Base-by-base conservation (phyloP, 495 filamentous ascomycete genomes). In the Glonium stellatum region DNA sequence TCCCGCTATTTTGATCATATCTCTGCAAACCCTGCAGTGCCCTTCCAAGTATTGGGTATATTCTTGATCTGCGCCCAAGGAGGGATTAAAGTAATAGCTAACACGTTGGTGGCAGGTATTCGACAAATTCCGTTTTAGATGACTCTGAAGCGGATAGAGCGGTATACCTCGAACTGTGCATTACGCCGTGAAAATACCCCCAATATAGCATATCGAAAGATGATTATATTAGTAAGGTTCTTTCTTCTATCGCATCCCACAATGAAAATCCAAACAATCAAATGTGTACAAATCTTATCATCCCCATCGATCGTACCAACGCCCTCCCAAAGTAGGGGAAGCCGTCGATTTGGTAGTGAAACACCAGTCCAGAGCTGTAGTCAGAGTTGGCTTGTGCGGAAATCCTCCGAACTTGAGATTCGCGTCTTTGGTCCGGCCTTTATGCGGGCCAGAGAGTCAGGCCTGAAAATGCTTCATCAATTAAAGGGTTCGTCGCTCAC, bases 331-430 rank as follows among this genome's bases (percentile, higher is more conserved):
- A 62, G 88, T 88, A 0, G 54, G 71, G 39, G 76, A 84, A 39
- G 79, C 83, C 48, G 77, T 92, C 57, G 73, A 83, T 22, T 79
- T 95, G 0, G 86, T 86, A 0, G 69, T 80, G 34, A 69, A 73
- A 47, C 84, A 85, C 72, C 71, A 70, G 4, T 27, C 53, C 37
- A 70, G 71, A 27, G 83, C 85, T 37, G 81, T 93, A 47, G 87
- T 93, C 0, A 90, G 86, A 35, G 68, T 95, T 47, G 89, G 95
- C 70, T 77, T 95, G 12, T 92, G 88, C 72, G 89, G 90, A 5
- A 82, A 95, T 66, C 89, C 90, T 15, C 76, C 9, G 78, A 77
- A 57, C 82, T 84, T 12, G 78, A 85, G 34, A 76, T 89, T 49
- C 71, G 76, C 0, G 66, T 77, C 1, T 87, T 86, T 65, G 65